These are phyloP conservation scores for Durotheca rogersii DNA, from an alignment of 495 filamentous ascomycete genomes.

Conservation along the genomic window DNA sequence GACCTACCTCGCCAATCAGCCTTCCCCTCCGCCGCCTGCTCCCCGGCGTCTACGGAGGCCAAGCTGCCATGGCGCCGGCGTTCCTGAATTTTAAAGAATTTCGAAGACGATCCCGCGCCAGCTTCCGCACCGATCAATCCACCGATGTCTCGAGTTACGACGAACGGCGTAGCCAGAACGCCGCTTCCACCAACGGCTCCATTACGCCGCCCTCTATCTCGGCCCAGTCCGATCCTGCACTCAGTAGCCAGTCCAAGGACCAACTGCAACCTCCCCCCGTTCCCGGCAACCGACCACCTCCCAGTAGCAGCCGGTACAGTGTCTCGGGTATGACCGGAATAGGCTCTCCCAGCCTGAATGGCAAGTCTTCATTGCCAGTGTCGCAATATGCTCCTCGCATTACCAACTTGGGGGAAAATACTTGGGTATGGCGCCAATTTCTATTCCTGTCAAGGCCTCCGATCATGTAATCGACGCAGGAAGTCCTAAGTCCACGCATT, in stretches of 20 bases:
- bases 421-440: constrained; percentile 63
- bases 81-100: constrained; percentile 72
- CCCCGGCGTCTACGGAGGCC: constrained; percentile 3
- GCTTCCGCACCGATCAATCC: constrained; percentile 58
- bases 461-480: not conserved
- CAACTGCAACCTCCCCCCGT: constrained; percentile 43
- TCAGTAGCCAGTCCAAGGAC: constrained; percentile 50
- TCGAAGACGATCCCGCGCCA: constrained; percentile 69
- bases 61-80: constrained; percentile 50
- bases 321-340: constrained; percentile 56
- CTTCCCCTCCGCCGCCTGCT: not conserved
- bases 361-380: constrained; percentile 53
- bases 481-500: no score
- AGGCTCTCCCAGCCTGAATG: constrained; percentile 57
- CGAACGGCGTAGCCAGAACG: constrained; percentile 45
- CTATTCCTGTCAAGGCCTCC: not conserved
- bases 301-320: constrained; percentile 47
- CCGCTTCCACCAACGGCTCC: constrained; percentile 50
- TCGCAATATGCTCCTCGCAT: constrained; percentile 80
- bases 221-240: constrained; percentile 48
- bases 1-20: not conserved
- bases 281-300: constrained; percentile 43
- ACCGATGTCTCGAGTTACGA: constrained; percentile 55
- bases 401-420: constrained; percentile 71
- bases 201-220: constrained; percentile 48